Evolutionary conservation across 176 grass and related monocot genomes (phyloP).

Genomic region (Oryza meridionalis): DNA sequence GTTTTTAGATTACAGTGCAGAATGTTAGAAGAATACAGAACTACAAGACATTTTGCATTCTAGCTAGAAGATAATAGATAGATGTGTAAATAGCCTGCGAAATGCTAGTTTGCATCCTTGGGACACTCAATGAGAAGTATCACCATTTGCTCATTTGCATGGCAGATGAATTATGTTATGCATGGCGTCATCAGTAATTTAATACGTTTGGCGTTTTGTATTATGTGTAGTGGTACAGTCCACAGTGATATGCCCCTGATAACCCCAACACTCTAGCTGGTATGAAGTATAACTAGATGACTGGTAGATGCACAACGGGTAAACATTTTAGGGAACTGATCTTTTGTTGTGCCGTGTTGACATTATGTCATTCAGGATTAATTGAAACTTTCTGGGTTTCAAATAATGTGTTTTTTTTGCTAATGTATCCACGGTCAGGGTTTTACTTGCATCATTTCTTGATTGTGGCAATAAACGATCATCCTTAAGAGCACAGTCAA

Average conservation of each 20-base stretch:
- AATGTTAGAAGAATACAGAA: neutral
- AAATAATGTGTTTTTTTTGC: neutral
- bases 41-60: slow-evolving; percentile 1
- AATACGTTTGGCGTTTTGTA: neutral
- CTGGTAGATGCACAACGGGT: neutral
- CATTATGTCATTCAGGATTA: neutral
- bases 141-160: neutral
- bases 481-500: neutral
- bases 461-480: neutral
- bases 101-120: neutral
- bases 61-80: neutral
- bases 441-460: slow-evolving; percentile 7
- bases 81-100: slow-evolving; percentile 2
- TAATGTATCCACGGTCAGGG: neutral
- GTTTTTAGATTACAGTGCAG: neutral
- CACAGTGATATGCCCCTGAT: neutral
- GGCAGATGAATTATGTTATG: neutral
- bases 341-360: neutral
- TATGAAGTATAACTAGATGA: neutral
- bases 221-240: slow-evolving; percentile 1
- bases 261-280: neutral
- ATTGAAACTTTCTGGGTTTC: neutral
- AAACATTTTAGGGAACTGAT: neutral
- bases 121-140: neutral
- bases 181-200: neutral